Evolutionary conservation across 331 rosid genomes (phyloP).

Genomic region (Arachis monticola): DNA sequence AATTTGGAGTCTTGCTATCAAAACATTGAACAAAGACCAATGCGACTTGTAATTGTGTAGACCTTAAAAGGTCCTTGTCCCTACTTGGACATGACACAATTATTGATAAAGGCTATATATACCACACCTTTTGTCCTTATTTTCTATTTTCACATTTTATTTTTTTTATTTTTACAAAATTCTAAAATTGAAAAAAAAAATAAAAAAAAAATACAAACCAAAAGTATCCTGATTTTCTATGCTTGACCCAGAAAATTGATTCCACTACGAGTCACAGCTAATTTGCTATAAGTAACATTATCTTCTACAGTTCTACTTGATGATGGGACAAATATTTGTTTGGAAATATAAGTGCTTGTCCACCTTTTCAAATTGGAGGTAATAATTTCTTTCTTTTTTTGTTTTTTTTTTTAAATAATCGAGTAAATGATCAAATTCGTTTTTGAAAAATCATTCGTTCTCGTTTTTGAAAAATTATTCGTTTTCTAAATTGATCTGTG

Average conservation of each 20-base stretch:
- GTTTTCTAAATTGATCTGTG: too few species aligned
- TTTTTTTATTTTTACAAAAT: neutral
- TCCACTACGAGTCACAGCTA: neutral
- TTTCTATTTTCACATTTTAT: neutral
- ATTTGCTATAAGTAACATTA: too few species aligned
- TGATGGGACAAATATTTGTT: too few species aligned
- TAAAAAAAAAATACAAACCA: too few species aligned
- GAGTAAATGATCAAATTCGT: too few species aligned
- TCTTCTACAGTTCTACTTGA: too few species aligned
- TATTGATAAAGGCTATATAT: neutral
- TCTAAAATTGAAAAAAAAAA: neutral
- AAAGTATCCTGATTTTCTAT: neutral
- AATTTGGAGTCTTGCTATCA: slow-evolving; percentile 27
- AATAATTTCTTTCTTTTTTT: too few species aligned
- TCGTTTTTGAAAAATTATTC: too few species aligned
- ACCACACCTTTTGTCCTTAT: neutral
- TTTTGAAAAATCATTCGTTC: too few species aligned
- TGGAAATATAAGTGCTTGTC: too few species aligned
- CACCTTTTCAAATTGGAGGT: too few species aligned
- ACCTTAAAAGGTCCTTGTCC: neutral
- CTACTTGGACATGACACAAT: neutral
- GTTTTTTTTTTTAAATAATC: too few species aligned
- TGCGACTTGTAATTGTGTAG: neutral
- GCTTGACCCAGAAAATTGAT: slow-evolving; percentile 22
- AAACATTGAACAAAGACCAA: slow-evolving; percentile 36